Conservation (phyloP, 2,329 filamentous ascomycete species). For the Sclerotinia nivalis region DNA sequence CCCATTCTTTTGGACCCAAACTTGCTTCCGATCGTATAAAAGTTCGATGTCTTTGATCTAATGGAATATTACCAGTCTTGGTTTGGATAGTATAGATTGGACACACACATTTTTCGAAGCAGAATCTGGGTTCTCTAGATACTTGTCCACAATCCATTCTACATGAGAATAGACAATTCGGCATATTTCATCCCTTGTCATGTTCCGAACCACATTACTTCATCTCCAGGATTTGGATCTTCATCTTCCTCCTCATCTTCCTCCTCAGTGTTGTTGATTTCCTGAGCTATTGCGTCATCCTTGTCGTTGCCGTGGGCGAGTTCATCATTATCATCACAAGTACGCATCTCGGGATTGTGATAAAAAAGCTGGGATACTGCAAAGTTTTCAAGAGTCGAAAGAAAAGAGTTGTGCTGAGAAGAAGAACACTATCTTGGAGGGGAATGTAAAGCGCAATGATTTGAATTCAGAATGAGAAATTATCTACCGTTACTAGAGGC, state of each 20-base stretch:
- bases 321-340: neutral
- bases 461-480: neutral
- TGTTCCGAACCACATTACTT: neutral
- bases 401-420: neutral
- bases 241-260: neutral
- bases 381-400: neutral
- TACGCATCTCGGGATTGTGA: neutral
- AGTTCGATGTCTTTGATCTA: neutral
- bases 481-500: neutral
- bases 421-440: accelerated
- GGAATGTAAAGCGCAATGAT: neutral
- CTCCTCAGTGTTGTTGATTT: neutral
- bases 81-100: neutral
- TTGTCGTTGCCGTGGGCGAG: neutral
- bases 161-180: neutral
- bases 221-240: conserved; percentile 11
- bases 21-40: neutral
- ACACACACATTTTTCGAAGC: neutral
- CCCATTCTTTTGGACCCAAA: neutral
- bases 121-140: neutral
- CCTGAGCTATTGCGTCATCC: neutral
- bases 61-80: neutral
- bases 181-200: neutral
- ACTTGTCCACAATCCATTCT: neutral
- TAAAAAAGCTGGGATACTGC: too few species aligned